Percentiles rank a stretch among this genome's conserved stretches.
phyloP scores from a whole-genome alignment of 2,329 filamentous ascomycete genomes.

The Pseudogymnoascus pannorum region DNA sequence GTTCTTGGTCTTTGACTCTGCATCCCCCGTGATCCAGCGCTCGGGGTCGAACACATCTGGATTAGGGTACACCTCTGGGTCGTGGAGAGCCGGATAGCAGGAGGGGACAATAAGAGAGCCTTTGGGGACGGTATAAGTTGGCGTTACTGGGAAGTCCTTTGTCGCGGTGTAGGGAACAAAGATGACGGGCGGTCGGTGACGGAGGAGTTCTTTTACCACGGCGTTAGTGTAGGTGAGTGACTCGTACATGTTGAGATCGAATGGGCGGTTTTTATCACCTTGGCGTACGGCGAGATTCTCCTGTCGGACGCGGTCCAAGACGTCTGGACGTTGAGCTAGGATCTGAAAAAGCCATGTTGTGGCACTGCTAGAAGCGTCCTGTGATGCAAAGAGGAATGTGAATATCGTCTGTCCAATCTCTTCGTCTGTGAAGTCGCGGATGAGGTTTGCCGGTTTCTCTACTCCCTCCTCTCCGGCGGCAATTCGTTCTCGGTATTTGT shows the following conservation, averaged over 20 bases:
- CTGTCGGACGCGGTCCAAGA: constrained; percentile 37
- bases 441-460: constrained; percentile 40
- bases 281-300: constrained; percentile 40
- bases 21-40: constrained; percentile 45
- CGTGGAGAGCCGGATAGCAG: constrained; percentile 44
- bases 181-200: constrained; percentile 45
- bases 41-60: constrained; percentile 43
- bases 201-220: constrained; percentile 46
- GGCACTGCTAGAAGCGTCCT: constrained; percentile 46
- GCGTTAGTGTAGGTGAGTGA: constrained; percentile 44
- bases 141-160: constrained; percentile 40
- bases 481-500: constrained; percentile 56
- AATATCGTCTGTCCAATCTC: constrained; percentile 46
- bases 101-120: constrained; percentile 44
- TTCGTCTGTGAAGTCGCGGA: constrained; percentile 42
- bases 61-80: constrained; percentile 40
- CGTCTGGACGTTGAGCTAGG: constrained; percentile 43
- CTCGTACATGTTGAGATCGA: constrained; percentile 41
- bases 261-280: constrained; percentile 35
- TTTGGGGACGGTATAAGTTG: constrained; percentile 41
- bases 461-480: constrained; percentile 44
- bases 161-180: constrained; percentile 46
- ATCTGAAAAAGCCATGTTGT: constrained; percentile 48
- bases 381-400: constrained; percentile 46
- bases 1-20: constrained; percentile 43